Conservation (phyloP, 2,329 filamentous ascomycete genomes). For the Nothophoma quercina region DNA sequence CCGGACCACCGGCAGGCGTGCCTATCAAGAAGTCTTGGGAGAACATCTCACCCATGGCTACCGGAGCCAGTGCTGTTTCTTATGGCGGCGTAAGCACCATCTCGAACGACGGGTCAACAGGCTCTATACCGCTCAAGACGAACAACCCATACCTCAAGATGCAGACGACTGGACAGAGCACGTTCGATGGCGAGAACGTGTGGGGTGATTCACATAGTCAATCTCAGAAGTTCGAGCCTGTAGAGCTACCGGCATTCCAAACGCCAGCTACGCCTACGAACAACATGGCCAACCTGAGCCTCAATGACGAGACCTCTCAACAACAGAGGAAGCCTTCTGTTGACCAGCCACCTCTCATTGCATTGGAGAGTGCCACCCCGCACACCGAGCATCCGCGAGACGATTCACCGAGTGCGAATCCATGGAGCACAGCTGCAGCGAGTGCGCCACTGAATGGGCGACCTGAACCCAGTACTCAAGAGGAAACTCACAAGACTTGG, state of each 20-base stretch:
- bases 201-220: constrained; percentile 48
- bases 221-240: constrained; percentile 42
- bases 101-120: constrained; percentile 35
- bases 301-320: constrained; percentile 37
- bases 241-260: constrained; percentile 52
- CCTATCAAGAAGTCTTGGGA: constrained; percentile 41
- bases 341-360: constrained; percentile 27
- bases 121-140: constrained; percentile 47
- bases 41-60: constrained; percentile 39
- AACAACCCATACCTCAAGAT: constrained; percentile 56
- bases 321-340: constrained; percentile 31
- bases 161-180: constrained; percentile 47
- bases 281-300: constrained; percentile 47
- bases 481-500: constrained; percentile 30
- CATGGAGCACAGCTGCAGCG: constrained; percentile 41
- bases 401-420: constrained; percentile 34
- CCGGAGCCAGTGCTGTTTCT: constrained; percentile 38
- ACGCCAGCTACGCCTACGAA: constrained; percentile 51
- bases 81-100: constrained; percentile 40
- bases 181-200: constrained; percentile 47
- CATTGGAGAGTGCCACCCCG: constrained; percentile 25
- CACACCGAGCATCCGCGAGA: constrained; percentile 31
- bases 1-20: constrained; percentile 43
- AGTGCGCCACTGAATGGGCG: constrained; percentile 23
- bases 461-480: not conserved